A percentile compares a stretch with the other conserved stretches of the same genome.
phyloP scores from a whole-genome alignment of 257 asterid species.

The Capsicum rhomboideum region DNA sequence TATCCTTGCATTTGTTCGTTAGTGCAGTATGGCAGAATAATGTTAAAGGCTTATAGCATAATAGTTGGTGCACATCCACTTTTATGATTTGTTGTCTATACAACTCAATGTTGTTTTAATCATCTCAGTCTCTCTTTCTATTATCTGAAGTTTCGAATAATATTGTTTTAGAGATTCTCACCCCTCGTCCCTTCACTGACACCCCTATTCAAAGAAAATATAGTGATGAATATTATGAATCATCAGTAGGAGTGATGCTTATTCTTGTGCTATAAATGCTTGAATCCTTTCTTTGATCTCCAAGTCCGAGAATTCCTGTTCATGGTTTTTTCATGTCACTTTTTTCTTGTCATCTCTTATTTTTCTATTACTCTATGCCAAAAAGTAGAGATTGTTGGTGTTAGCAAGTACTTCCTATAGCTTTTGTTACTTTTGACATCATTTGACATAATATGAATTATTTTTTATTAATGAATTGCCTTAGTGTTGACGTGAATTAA shows the following conservation, averaged over 20 bases:
- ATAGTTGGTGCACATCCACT: neutral
- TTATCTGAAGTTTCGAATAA: neutral
- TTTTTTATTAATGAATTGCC: neutral
- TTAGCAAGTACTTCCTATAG: neutral
- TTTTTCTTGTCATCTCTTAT: neutral
- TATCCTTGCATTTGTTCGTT: conserved; percentile 5
- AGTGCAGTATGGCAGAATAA: neutral
- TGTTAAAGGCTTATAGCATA: neutral
- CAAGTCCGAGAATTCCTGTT: neutral
- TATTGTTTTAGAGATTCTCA: neutral
- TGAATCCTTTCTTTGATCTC: neutral
- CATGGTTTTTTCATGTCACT: neutral
- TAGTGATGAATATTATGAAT: neutral
- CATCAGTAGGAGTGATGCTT: neutral
- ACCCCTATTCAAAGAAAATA: neutral
- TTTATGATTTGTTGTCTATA: neutral
- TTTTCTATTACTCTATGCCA: neutral
- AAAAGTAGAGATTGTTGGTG: neutral
- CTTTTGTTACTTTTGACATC: neutral
- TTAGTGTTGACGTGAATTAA: neutral
- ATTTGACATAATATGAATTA: neutral
- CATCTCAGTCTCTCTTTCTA: neutral
- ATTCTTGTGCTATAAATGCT: neutral
- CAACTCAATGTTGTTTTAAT: neutral
- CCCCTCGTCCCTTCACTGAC: neutral